phyloP scores from a whole-genome alignment of 768 basidiomycete genomes.

The Xerocomus potaroensis region DNA sequence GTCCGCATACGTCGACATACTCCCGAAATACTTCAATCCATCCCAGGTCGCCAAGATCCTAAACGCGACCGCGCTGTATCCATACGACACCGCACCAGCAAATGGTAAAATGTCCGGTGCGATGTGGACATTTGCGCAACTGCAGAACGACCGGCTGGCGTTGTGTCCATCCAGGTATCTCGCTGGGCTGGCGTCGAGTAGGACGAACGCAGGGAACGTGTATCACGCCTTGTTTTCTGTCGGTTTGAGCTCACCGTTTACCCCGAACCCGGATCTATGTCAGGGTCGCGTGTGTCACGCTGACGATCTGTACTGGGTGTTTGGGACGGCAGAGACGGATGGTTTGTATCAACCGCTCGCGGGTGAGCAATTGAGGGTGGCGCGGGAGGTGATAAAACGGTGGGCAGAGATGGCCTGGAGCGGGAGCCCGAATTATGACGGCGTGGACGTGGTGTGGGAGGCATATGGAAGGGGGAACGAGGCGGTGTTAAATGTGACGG shows the following conservation, averaged over 20 bases:
- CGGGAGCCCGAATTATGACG: slow-evolving; percentile 15
- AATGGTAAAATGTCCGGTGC: slow-evolving; percentile 11
- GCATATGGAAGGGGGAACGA: slow-evolving; percentile 10
- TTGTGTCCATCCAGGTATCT: slow-evolving; percentile 15
- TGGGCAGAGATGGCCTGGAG: slow-evolving; percentile 16
- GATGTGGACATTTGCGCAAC: slow-evolving; percentile 7
- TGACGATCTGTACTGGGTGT: slow-evolving; percentile 19
- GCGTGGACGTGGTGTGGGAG: slow-evolving; percentile 11
- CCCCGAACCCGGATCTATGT: slow-evolving; percentile 10
- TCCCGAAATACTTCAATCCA: slow-evolving; percentile 4
- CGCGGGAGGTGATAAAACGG: slow-evolving; percentile 5
- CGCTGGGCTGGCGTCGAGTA: slow-evolving; percentile 13
- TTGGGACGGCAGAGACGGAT: slow-evolving; percentile 18
- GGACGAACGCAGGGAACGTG: slow-evolving; percentile 11
- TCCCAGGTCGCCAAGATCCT: slow-evolving; percentile 8
- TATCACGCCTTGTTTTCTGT: slow-evolving; percentile 13
- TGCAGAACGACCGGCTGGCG: slow-evolving; percentile 12
- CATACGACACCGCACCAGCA: slow-evolving; percentile 10
- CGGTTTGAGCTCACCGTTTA: slow-evolving; percentile 12
- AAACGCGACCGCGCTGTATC: slow-evolving; percentile 13
- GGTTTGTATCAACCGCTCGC: slow-evolving; percentile 15
- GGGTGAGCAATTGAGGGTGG: slow-evolving; percentile 1
- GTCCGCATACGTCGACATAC: slow-evolving; percentile 1
- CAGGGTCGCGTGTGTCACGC: slow-evolving; percentile 15
- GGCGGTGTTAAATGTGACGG: slow-evolving; percentile 8